Evolutionary conservation across 371 early-diverging fungal species (phyloP), one percentile per base, ranked within the genome.

Genomic region (Thermomucor indicae-seudaticae): DNA sequence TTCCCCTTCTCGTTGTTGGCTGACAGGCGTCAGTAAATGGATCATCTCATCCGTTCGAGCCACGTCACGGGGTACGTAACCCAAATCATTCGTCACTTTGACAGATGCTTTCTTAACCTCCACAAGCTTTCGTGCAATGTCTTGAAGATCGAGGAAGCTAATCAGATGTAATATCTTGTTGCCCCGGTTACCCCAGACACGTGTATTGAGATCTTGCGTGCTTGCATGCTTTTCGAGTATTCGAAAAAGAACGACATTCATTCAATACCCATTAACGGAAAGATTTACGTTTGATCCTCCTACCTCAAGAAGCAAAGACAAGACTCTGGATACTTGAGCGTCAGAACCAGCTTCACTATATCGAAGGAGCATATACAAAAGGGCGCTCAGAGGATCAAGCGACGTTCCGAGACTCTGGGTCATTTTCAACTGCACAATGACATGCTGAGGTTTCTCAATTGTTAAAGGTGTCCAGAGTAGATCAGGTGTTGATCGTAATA

Each of bases 391-490:
- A 23, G 43, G 37, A 11, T 58, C 53, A 16, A 58, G 38, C 5
- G 53, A 34, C 16, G 48, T 14, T 1, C 58, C 58, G 29, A 58
- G 58, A 43, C 37, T 31, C 49, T 49, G 48, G 25, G 49, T 31
- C 1, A 35, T 23, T 29, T 43, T 24, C 2, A 58, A 52, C 24
- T 58, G 58, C 7, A 14, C n/a, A 39, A 48, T 47, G 3, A 53
- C 45, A 47, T 57, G 57, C 27, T 53, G 47, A 22, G 54, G 54
- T 47, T 53, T 47, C 54, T 47, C 45, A 23, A 19, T 19, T 3
- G 29, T 23, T 17, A 55, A 31, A 32, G 72, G 63, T 20, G 51
- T 61, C 65, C 65, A 72, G 37, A 65, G 43, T 43, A 72, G 32
- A 19, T 60, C 64, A 16, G 61, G 63, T 48, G 67, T 50, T 5